Percentiles rank a stretch among this genome's conserved stretches.
Conservation (phyloP, 2,329 filamentous ascomycete genomes). For the Ceratocystis destructans region DNA sequence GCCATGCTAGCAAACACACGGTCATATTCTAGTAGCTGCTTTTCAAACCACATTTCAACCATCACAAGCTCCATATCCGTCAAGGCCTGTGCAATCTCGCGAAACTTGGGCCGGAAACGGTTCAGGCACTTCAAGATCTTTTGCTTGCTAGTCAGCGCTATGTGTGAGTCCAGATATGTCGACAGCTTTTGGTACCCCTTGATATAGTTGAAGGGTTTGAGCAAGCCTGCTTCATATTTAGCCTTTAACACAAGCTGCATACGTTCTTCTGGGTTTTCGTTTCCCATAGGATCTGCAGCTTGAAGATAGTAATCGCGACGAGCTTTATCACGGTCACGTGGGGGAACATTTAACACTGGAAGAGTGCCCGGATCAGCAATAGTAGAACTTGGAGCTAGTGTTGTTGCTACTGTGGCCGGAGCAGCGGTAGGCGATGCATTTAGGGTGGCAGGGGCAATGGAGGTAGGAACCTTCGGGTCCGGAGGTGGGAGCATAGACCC, state of each 20-base stretch:
- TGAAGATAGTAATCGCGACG: constrained; percentile 85
- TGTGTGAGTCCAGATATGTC: constrained; percentile 81
- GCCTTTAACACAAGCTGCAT: constrained; percentile 90
- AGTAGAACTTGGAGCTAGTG: not conserved
- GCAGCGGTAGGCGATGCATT: not conserved
- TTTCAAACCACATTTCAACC: constrained; percentile 99
- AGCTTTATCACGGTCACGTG: constrained; percentile 50
- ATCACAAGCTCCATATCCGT: constrained; percentile 89
- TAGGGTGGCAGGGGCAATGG: not conserved
- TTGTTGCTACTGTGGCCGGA: not conserved
- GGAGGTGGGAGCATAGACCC: constrained; percentile 37
- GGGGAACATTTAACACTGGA: constrained; percentile 11
- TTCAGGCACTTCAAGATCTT: constrained; percentile 87
- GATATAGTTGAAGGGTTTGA: constrained; percentile 97
- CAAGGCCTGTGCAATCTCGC: constrained; percentile 81
- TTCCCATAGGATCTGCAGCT: constrained; percentile 71
- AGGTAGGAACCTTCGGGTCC: constrained; percentile 20
- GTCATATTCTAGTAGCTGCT: constrained; percentile 92
- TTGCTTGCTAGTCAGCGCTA: constrained; percentile 68
- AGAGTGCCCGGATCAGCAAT: constrained; percentile 11
- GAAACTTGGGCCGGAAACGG: constrained; percentile 86
- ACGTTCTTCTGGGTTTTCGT: constrained; percentile 70
- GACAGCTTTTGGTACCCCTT: constrained; percentile 85
- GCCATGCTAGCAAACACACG: constrained; percentile 98
- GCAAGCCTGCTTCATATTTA: constrained; percentile 87